Conservation (phyloP, 108 stramenopile species). For the Cylindrotheca fusiformis region DNA sequence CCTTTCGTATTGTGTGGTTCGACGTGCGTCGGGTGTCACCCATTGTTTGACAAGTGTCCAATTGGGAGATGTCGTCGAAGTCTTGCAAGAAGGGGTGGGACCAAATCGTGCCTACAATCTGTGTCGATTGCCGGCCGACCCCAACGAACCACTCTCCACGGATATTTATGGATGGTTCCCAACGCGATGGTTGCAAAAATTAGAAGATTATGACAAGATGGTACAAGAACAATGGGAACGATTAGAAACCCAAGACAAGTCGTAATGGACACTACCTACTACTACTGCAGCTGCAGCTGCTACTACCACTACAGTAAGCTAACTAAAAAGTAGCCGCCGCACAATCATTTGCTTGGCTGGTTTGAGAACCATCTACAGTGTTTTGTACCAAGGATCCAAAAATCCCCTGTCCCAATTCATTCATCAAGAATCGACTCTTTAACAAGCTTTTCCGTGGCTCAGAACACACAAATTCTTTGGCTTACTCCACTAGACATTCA, state of each 20-base stretch:
- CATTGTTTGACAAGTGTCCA: slow-evolving; percentile 12
- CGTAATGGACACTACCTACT: no score
- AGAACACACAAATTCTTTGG: no score
- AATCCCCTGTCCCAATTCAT: no score
- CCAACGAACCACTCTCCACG: background rate
- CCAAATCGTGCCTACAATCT: slow-evolving; percentile 12
- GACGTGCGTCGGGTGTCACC: background rate
- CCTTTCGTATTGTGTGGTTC: slow-evolving; percentile 8
- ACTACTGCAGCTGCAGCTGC: no score
- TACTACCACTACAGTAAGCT: no score
- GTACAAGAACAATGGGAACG: background rate
- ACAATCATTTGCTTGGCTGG: no score
- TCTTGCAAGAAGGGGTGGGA: slow-evolving; percentile 13
- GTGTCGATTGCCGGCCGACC: slow-evolving; percentile 6
- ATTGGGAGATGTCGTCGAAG: slow-evolving; percentile 16
- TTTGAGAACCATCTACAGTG: no score
- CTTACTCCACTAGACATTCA: no score
- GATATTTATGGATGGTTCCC: slow-evolving; percentile 22
- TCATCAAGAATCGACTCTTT: no score
- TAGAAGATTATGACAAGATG: slow-evolving; percentile 10
- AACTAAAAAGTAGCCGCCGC: no score
- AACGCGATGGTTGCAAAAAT: slow-evolving; percentile 8
- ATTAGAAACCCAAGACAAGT: background rate
- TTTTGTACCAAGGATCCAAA: no score
- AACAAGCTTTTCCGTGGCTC: no score